Conservation (phyloP, 352 stramenopile genomes). For the Phytophthora agathidicida region DNA sequence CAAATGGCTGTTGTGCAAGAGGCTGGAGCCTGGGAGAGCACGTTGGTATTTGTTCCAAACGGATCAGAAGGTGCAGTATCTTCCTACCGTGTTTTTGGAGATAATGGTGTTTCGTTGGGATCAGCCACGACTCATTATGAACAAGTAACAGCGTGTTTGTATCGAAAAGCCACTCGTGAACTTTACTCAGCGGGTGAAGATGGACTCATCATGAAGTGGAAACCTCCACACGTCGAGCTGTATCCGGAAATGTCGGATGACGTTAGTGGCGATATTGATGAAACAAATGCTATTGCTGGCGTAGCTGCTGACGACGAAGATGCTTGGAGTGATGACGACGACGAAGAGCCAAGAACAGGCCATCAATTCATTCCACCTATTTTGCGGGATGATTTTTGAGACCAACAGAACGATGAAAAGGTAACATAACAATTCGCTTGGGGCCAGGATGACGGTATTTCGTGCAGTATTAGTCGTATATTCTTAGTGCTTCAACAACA, state of each 20-base stretch:
- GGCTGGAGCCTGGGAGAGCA: conserved; percentile 47
- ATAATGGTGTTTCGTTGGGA: conserved; percentile 38
- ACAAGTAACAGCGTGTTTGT: conserved; percentile 63
- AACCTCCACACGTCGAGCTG: conserved; percentile 34
- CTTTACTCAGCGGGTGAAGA: conserved; percentile 67
- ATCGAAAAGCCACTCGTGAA: conserved; percentile 56
- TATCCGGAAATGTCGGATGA: conserved; percentile 24
- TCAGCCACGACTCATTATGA: conserved; percentile 63
- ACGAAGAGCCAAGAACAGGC: conserved; percentile 21
- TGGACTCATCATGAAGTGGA: conserved; percentile 81
- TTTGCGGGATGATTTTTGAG: conserved; percentile 47
- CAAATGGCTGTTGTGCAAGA: conserved; percentile 73
- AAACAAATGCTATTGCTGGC: conserved; percentile 9
- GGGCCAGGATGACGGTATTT: no score
- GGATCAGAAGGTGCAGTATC: conserved; percentile 53
- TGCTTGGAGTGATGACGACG: conserved; percentile 65
- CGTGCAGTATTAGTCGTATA: conserved; percentile 13
- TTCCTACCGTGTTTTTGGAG: conserved; percentile 58
- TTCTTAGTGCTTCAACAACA: conserved; percentile 15
- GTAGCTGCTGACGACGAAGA: conserved; percentile 41
- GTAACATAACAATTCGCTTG: no score
- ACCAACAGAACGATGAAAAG: no score
- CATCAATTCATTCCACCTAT: conserved; percentile 71
- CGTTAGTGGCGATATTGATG: not conserved
- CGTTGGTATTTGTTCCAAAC: conserved; percentile 70